These are phyloP conservation scores for Fusarium heterosporum DNA, from an alignment of 2,329 filamentous ascomycete genomes.

Conservation along the genomic window DNA sequence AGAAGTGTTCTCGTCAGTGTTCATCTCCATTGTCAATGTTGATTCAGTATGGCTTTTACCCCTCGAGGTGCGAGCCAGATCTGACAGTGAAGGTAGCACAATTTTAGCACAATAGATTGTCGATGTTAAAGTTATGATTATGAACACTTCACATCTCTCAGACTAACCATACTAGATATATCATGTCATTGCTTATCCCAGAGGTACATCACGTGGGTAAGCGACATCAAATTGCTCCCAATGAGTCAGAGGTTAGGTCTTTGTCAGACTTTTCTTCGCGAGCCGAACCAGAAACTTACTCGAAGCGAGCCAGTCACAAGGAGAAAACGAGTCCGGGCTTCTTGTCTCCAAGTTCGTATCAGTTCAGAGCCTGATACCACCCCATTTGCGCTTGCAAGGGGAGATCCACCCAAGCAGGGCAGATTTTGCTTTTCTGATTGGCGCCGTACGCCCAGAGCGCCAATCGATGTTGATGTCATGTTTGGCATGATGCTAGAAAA, in stretches of 20 bases:
- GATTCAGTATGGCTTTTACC: not conserved
- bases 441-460: too few relatives aligned
- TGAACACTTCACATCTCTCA: not conserved
- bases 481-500: too few relatives aligned
- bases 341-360: too few relatives aligned
- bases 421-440: too few relatives aligned
- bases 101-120: too few relatives aligned
- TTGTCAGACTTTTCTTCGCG: not conserved
- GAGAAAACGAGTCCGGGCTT: not conserved
- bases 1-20: rapidly evolving
- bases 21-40: not conserved
- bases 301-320: not conserved
- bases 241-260: conserved; percentile 4
- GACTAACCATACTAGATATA: not conserved
- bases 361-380: too few relatives aligned
- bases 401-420: too few relatives aligned
- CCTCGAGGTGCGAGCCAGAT: too few relatives aligned
- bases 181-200: not conserved
- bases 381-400: too few relatives aligned
- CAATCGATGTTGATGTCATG: too few relatives aligned
- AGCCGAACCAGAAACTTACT: not conserved
- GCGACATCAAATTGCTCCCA: not conserved
- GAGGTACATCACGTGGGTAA: conserved; percentile 8
- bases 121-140: too few relatives aligned
- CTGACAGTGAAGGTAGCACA: too few relatives aligned